Evolutionary conservation across 2,329 filamentous ascomycete genomes (phyloP).

Genomic region (Epicoccum sorghinum): DNA sequence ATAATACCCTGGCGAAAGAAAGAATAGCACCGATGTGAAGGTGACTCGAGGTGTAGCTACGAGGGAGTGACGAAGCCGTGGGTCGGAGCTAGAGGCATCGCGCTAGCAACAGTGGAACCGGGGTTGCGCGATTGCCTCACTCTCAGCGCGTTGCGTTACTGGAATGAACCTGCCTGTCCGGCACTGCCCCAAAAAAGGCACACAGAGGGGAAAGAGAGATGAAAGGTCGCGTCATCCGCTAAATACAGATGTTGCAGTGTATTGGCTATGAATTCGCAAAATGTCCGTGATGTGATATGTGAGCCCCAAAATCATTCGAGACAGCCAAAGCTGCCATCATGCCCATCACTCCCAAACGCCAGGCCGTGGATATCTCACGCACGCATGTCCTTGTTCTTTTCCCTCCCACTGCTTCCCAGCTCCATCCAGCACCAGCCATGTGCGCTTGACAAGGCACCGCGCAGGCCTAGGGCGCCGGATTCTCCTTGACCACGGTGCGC

Average conservation of each 20-base stretch:
- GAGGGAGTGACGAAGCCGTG: slow-evolving; percentile 11
- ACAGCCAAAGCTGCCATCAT: slow-evolving; percentile 6
- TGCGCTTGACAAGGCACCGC: background rate
- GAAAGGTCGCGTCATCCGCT: background rate
- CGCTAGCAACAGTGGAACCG: slow-evolving; percentile 8
- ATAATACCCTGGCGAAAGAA: background rate
- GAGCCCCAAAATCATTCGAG: slow-evolving; percentile 1
- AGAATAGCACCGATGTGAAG: slow-evolving; percentile 3
- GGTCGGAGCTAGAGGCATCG: slow-evolving; percentile 15
- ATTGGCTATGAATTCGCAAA: background rate
- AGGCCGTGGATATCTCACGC: slow-evolving; percentile 10
- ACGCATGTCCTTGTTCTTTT: background rate
- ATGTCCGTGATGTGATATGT: background rate
- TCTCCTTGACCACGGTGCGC: slow-evolving; percentile 84
- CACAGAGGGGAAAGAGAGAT: background rate
- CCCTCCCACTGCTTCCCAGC: background rate
- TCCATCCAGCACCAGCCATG: background rate
- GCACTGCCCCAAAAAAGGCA: background rate
- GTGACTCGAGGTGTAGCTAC: slow-evolving; percentile 4
- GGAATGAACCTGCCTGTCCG: background rate
- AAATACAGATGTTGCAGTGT: background rate
- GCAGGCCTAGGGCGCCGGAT: slow-evolving; percentile 70
- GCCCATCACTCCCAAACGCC: slow-evolving; percentile 15
- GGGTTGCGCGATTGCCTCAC: slow-evolving; percentile 11
- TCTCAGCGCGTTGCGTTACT: background rate